Base-by-base conservation (phyloP, 2,329 filamentous ascomycete species). In the Microthyrium microscopicum region DNA sequence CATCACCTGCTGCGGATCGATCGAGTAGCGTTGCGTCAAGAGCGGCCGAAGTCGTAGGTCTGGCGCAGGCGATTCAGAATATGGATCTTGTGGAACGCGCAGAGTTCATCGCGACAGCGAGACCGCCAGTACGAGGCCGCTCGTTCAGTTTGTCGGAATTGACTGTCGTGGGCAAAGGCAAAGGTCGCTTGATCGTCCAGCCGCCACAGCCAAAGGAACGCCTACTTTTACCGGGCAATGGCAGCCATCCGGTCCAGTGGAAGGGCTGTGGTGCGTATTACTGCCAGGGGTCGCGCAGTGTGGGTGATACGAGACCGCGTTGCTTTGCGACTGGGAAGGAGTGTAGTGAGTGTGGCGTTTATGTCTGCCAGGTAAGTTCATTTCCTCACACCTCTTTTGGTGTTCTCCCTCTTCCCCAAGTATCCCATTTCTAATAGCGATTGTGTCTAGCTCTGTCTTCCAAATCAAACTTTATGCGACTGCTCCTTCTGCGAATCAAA, bases 191-290 rank as follows among this genome's bases (percentile, higher is more conserved):
- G 15, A 16, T 8, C 13, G 18, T 18, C 16, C 19, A 21, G 13
- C 25, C 11, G 25, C 31, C 43, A 46, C 11, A 42, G 45, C 19
- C 48, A 48, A 9, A 36, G 39, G 31, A 36, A n/a, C 29, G 24
- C 17, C 31, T 52, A 15, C 52, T 55, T 15, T 41, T 57, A 5
- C 55, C 55, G 5, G 54, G 54, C 33, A 48, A 53, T 32, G 50
- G 52, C 20, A 44, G 50, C 3, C 55, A 58, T 42, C 55, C 55
- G 8, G 55, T 58, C 3, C 55, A 58, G 32, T 58, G 55, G 55
- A 47, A 56, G 42, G 55, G 55, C 12, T 58, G 55, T 34, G 55
- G 55, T 3, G 48, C 52, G 2, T 58, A 56, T 40, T 58, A 57
- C 35, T 58, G 55, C 38, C 53, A 54, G 31, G 50, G 48, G 35